Percentiles rank a stretch among this genome's conserved stretches.
phyloP scores from a whole-genome alignment of 2,329 filamentous ascomycete species.

The Paraconiothyrium brasiliense region DNA sequence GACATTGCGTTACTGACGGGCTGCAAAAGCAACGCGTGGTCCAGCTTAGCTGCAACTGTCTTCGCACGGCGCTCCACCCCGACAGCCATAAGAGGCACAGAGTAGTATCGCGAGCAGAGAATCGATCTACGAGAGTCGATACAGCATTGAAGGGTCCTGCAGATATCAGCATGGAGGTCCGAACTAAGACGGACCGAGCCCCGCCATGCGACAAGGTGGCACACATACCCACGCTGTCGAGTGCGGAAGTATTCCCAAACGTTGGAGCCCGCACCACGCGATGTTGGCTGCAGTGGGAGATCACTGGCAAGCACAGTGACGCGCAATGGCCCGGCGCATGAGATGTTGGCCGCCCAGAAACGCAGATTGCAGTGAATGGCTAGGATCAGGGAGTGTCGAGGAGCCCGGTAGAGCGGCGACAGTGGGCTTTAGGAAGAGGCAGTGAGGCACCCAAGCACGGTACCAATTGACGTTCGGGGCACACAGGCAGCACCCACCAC shows the following conservation, averaged over 20 bases:
- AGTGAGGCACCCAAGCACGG: constrained; percentile 27
- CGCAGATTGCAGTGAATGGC: constrained; percentile 38
- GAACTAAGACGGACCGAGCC: constrained; percentile 32
- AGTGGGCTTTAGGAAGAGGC: constrained; percentile 24
- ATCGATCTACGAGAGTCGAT: constrained; percentile 31
- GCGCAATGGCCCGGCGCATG: constrained; percentile 46
- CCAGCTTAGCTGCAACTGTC: constrained; percentile 45
- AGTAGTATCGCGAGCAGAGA: constrained; percentile 38
- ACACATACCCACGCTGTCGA: constrained; percentile 41
- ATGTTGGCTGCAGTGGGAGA: constrained; percentile 40
- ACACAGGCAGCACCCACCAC: constrained; percentile 36
- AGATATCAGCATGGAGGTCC: constrained; percentile 38
- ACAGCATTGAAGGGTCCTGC: constrained; percentile 43
- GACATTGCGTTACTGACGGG: constrained; percentile 47
- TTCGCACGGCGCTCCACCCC: constrained; percentile 47
- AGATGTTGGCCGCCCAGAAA: constrained; percentile 39
- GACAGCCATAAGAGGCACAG: constrained; percentile 50
- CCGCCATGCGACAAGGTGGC: constrained; percentile 29
- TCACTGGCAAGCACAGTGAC: constrained; percentile 43
- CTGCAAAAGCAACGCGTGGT: constrained; percentile 44
- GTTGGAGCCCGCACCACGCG: constrained; percentile 48
- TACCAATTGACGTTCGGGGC: constrained; percentile 35
- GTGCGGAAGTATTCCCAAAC: constrained; percentile 44
- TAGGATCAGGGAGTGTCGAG: constrained; percentile 36
- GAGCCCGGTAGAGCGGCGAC: constrained; percentile 31